Base-by-base conservation (phyloP, 352 stramenopile genomes). In the Phytophthora podocarpi region DNA sequence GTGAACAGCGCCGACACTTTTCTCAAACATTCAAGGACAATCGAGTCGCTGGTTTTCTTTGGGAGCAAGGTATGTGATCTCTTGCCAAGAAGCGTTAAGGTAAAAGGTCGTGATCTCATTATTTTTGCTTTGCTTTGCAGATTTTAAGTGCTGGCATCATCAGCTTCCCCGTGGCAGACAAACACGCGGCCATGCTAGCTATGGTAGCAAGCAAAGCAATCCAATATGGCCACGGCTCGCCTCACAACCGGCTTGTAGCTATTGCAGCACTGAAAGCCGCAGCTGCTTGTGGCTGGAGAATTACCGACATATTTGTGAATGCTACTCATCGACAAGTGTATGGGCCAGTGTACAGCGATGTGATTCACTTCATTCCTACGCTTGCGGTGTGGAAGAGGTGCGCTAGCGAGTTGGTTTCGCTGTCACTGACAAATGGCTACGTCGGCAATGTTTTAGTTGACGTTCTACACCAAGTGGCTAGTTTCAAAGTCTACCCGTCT, bases 221-320 rank as follows among this genome's bases (percentile, higher is more conserved):
- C 11, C 43, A 67, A 36, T 63, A 67, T 54, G 64, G 59, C 6
- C n/a, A 40, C 15, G 32, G 28, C 18, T 67, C 61, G 8, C 71
- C 76, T 40, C 51, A 67, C 3, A 47, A 64, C 20, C 50, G 47
- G n/a, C 31, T 43, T 36, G 16, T 81, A 21, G 62, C 61, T 18
- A 28, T 69, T 55, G 57, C 49, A 39, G 72, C 72, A 20, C 56
- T 82, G 20, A 76, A 87, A 71, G 58, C 71, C 35, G 78, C 76
- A 16, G 62, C 66, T 31, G 59, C 56, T 10, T 78, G 74, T 42
- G 78, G 75, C 1, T 92, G 80, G 80, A 60, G 70, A 47, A 65
- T 90, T 50, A 71, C 55, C 3, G 30, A 47, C 5, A 59, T 80
- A 24, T 79, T 89, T 55, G 50, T 66, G 27, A 75, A 80, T 39